Evolutionary conservation across 2,329 filamentous ascomycete genomes (phyloP), one percentile per base, ranked within the genome.

Genomic region (Mollisia scopiformis): DNA sequence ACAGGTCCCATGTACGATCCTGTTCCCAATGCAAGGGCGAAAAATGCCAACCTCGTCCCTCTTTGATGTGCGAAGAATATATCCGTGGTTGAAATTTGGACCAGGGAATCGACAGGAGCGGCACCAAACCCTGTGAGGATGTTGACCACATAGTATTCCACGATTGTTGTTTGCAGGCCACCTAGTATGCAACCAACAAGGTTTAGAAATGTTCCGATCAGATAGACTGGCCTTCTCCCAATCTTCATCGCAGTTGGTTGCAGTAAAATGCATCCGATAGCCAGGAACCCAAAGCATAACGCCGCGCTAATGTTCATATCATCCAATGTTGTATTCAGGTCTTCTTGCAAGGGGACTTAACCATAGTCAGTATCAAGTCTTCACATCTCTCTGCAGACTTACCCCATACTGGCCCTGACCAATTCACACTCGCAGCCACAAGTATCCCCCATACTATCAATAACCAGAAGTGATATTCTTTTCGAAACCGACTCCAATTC

Each of bases 231-330:
- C n/a, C 59, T 23, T 27, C 59, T 39, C n/a, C 62, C 62, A 14
- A 64, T 59, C 53, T 62, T 64, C 62, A 64, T 64, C 8, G 62
- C 58, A 16, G 58, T 64, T 1, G 62, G 62, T 50, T 62, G 62
- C 13, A 64, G 57, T 8, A 64, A 46, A 31, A 64, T 59, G 33
- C 62, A 61, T 2, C 62, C 62, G 21, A 64, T 47, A 13, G 52
- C 62, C 2, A 64, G 58, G 28, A 61, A 64, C 0, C 54, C 58
- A 49, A 61, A 64, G 33, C 55, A 59, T 7, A 62, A 14, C 2
- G 62, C 62, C 6, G 62, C 59, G 33, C 56, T 61, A 19, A 59
- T 57, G 23, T 64, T 64, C 11, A 64, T 43, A 19, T 61, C 58
- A 16, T 59, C 54, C 27, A 59, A 28, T 6, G 58, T 59, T 1